Conservation (phyloP, 306 rosid genomes). For the Lupinus albus region DNA sequence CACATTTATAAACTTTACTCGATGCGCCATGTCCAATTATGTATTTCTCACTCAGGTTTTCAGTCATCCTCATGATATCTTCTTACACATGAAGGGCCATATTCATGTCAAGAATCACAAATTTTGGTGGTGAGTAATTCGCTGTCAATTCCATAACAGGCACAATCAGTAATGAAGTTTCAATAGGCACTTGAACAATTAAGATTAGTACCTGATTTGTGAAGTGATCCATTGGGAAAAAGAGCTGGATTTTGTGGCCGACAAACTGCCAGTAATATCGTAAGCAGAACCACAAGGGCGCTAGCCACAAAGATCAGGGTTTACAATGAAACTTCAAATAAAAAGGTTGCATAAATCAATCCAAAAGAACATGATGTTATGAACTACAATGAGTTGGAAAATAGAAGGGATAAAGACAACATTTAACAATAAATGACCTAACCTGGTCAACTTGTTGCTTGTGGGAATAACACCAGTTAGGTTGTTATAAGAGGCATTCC, state of each 20-base stretch:
- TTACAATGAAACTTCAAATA: constrained; percentile 79
- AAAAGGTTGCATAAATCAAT: constrained; percentile 31
- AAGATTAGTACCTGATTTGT: constrained; percentile 71
- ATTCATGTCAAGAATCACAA: constrained; percentile 93
- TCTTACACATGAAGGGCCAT: constrained; percentile 95
- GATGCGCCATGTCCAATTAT: constrained; percentile 91
- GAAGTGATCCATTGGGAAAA: constrained; percentile 76
- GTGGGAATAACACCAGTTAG: constrained; percentile 84
- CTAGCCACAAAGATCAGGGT: constrained; percentile 85
- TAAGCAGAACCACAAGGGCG: constrained; percentile 83
- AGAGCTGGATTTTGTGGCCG: constrained; percentile 76
- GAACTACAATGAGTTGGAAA: not conserved
- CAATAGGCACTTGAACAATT: not conserved
- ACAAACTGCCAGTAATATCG: constrained; percentile 82
- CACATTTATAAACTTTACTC: constrained; percentile 93
- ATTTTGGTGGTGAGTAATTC: constrained; percentile 71
- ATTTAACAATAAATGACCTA: not conserved
- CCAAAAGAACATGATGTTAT: constrained; percentile 1
- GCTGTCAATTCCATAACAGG: constrained; percentile 52
- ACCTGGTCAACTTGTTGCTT: constrained; percentile 88
- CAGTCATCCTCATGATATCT: constrained; percentile 95
- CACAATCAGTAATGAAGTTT: constrained; percentile 25
- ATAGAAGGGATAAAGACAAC: constrained; percentile 1
- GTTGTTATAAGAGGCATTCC: constrained; percentile 86
- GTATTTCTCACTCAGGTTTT: constrained; percentile 86